Evolutionary conservation across 1,284 basidiomycete species (phyloP), one percentile per base, ranked within the genome.

Genomic region (Jaminaea rosea): DNA sequence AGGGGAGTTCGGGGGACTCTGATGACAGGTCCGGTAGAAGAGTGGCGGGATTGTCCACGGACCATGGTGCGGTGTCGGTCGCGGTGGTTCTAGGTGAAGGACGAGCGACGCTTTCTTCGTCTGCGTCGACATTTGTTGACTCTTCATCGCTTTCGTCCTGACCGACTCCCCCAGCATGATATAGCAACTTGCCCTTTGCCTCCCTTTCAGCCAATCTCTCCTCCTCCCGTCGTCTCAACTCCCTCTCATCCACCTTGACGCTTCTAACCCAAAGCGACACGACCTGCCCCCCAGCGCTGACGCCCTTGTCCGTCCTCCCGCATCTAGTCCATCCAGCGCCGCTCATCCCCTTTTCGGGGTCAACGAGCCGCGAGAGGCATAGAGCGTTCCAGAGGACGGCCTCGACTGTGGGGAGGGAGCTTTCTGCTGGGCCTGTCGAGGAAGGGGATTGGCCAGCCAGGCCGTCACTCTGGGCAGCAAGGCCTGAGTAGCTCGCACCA

Each of bases 201-300:
- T 53, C 34, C 19, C 41, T 42, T 17, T 13, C 13, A 19, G 24
- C 34, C n/a, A 31, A 17, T 7, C 17, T 31, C 24, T 26, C 50
- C 31, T 50, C 46, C 27, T 41, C 29, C 31, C 24, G 19, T 7
- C 21, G 31, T n/a, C 46, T 36, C 39, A 56, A 39, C 28, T 49
- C 26, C 46, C 69, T 64, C 32, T 70, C 59, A 42, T 73, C 63
- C 27, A 69, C 52, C 36, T 59, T 62, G 42, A 54, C 55, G 45
- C 68, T 71, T 10, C 71, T 46, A 1, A 71, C 59, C 86, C 88
- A 93, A 1, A 99, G 78, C 48, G 87, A 88, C 36, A 97, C 80
- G 29, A 98, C 92, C 74, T 98, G 93, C 1, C 90, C 91, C 5
- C 87, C 88, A 36, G 87, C 89, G 69, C 88, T 92, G 46, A 99